Percentiles rank a stretch among this genome's conserved stretches.
These are phyloP conservation scores for Papiliotrema laurentii DNA, from an alignment of 1,284 basidiomycete species.

Conservation along the genomic window DNA sequence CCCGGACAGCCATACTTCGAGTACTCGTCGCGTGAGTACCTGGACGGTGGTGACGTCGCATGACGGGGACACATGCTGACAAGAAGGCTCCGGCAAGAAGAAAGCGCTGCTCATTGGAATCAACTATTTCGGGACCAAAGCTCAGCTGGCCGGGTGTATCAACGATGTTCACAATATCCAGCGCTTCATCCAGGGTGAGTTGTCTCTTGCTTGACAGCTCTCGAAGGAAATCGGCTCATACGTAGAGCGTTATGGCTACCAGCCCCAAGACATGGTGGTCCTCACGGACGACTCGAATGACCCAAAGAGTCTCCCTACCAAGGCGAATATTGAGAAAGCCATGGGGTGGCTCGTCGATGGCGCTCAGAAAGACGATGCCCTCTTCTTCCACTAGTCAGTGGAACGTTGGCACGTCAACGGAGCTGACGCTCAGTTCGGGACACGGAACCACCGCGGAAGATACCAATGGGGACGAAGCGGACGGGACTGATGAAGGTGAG, in stretches of 20 bases:
- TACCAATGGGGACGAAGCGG: conserved; percentile 54
- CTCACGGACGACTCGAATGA: conserved; percentile 72
- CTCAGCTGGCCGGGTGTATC: conserved; percentile 63
- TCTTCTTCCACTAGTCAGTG: conserved; percentile 73
- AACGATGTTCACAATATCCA: conserved; percentile 79
- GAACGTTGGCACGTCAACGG: background rate
- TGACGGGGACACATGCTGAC: background rate
- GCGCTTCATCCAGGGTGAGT: conserved; percentile 62
- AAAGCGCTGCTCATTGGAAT: conserved; percentile 60
- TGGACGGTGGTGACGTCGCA: background rate
- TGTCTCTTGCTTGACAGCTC: background rate
- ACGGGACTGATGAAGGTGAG: conserved; percentile 37
- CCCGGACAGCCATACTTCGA: conserved; percentile 60
- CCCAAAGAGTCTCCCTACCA: conserved; percentile 65
- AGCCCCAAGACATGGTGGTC: conserved; percentile 75
- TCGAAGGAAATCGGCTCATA: conserved; percentile 50
- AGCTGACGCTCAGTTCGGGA: conserved; percentile 50
- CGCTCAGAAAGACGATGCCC: conserved; percentile 74
- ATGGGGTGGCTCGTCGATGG: conserved; percentile 83
- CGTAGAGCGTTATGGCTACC: too few relatives aligned
- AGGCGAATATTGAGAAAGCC: conserved; percentile 74
- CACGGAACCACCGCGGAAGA: conserved; percentile 78
- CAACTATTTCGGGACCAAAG: conserved; percentile 40
- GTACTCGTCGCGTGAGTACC: conserved; percentile 66
- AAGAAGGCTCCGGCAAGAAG: conserved; percentile 58